phyloP scores from a whole-genome alignment of 2,329 filamentous ascomycete species.

The Clonostachys solani region DNA sequence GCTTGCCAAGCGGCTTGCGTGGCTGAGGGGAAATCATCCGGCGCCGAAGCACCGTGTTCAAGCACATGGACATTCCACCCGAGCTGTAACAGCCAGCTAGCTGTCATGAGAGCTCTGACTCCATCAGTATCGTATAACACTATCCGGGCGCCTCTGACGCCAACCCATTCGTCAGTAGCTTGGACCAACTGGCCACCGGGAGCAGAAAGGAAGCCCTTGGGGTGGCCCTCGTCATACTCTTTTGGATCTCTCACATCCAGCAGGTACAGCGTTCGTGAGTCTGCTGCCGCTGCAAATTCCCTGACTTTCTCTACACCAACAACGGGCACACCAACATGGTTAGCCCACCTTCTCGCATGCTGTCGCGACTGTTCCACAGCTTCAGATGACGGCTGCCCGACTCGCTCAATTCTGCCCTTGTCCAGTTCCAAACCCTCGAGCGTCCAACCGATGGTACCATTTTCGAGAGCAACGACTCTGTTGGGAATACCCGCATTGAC shows the following conservation, averaged over 20 bases:
- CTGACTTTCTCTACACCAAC: conserved; percentile 6
- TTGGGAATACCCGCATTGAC: conserved; percentile 16
- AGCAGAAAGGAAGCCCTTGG: conserved; percentile 16
- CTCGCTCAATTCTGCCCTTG: conserved; percentile 9
- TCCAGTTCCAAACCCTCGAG: conserved; percentile 18
- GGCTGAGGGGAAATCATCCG: conserved; percentile 2
- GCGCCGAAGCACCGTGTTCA: conserved; percentile 6
- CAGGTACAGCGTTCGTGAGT: conserved; percentile 15
- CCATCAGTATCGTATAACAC: conserved; percentile 19
- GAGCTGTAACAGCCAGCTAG: conserved; percentile 19
- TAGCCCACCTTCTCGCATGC: conserved; percentile 6
- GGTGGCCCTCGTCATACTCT: conserved; percentile 15
- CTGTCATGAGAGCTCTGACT: conserved; percentile 19
- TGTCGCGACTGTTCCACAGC: conserved; percentile 4
- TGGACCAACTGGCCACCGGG: conserved; percentile 22
- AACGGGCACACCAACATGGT: conserved; percentile 6
- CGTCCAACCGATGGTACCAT: conserved; percentile 23
- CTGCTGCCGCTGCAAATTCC: conserved; percentile 5
- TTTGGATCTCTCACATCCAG: conserved; percentile 20
- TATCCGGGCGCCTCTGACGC: conserved; percentile 18
- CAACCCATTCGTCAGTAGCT: conserved; percentile 22
- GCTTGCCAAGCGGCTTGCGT: conserved; percentile 1
- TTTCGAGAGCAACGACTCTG: conserved; percentile 17
- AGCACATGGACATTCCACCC: conserved; percentile 22
- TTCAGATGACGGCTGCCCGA: conserved; percentile 4